Evolutionary conservation across 208 protist genomes (phyloP).

Genomic region (Endotrypanum monterogeii): DNA sequence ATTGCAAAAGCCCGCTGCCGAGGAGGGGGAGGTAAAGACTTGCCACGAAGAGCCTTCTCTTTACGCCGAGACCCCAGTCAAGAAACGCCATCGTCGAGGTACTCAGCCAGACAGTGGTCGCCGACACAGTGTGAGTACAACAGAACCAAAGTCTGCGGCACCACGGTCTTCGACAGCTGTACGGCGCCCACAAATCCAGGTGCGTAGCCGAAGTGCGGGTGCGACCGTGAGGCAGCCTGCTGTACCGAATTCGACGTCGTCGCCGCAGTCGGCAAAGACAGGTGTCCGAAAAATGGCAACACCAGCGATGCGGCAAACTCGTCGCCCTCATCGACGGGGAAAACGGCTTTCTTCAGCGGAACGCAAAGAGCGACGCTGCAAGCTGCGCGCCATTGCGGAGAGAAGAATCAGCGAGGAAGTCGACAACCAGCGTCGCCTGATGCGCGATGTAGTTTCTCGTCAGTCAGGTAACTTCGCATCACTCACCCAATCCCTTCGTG

Average conservation of each 20-base stretch:
- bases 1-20: neutral
- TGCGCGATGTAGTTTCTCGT: constrained; percentile 48
- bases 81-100: neutral
- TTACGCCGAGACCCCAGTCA: neutral
- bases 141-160: neutral
- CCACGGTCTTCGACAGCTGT: neutral
- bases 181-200: neutral
- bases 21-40: too few relatives aligned
- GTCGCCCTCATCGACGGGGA: neutral
- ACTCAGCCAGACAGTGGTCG: neutral
- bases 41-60: neutral
- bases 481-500: constrained; percentile 41
- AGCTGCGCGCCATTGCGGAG: constrained; percentile 27
- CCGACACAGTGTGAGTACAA: neutral
- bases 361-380: constrained; percentile 22
- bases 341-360: constrained; percentile 14
- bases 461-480: constrained; percentile 41
- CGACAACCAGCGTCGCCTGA: constrained; percentile 35
- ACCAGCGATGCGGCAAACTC: neutral
- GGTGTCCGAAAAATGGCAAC: constrained; percentile 2
- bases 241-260: neutral
- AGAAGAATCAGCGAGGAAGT: constrained; percentile 29
- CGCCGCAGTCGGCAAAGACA: neutral
- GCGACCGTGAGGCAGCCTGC: neutral
- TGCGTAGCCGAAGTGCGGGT: neutral